phyloP scores from a whole-genome alignment of 1,139 yeast genomes.

The Petasospora fabianii region DNA sequence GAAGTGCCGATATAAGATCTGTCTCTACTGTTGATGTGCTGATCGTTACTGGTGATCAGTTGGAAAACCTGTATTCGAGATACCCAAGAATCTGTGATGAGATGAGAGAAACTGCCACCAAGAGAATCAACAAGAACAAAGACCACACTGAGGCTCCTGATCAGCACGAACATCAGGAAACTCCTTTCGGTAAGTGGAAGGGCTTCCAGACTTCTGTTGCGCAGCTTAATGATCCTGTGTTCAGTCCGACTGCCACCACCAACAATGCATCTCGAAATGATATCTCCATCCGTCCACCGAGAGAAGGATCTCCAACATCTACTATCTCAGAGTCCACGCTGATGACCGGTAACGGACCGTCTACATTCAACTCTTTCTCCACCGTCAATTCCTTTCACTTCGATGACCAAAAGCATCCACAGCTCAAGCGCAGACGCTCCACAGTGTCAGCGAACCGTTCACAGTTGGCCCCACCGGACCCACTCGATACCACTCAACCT shows the following conservation, averaged over 20 bases:
- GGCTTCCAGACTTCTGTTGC: slow-evolving; percentile 17
- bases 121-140: slow-evolving; percentile 34
- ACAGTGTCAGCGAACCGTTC: slow-evolving; percentile 8
- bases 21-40: slow-evolving; percentile 57
- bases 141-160: slow-evolving; percentile 12
- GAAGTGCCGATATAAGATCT: slow-evolving; percentile 64
- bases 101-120: slow-evolving; percentile 57
- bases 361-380: slow-evolving; percentile 6
- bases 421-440: slow-evolving; percentile 11
- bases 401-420: slow-evolving; percentile 8
- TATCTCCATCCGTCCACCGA: slow-evolving; percentile 9
- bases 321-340: slow-evolving; percentile 8
- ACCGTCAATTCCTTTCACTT: slow-evolving; percentile 2
- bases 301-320: slow-evolving; percentile 7
- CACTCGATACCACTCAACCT: no score
- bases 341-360: slow-evolving; percentile 1
- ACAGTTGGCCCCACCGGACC: slow-evolving; percentile 5
- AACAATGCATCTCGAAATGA: no score
- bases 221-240: slow-evolving; percentile 2
- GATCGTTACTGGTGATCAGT: slow-evolving; percentile 50
- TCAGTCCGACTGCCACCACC: no score
- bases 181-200: slow-evolving; percentile 24
- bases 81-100: slow-evolving; percentile 59
- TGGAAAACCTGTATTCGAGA: slow-evolving; percentile 49
- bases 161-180: slow-evolving; percentile 7